phyloP scores from a whole-genome alignment of 1,284 basidiomycete species.

The Apiotrichum domesticum region DNA sequence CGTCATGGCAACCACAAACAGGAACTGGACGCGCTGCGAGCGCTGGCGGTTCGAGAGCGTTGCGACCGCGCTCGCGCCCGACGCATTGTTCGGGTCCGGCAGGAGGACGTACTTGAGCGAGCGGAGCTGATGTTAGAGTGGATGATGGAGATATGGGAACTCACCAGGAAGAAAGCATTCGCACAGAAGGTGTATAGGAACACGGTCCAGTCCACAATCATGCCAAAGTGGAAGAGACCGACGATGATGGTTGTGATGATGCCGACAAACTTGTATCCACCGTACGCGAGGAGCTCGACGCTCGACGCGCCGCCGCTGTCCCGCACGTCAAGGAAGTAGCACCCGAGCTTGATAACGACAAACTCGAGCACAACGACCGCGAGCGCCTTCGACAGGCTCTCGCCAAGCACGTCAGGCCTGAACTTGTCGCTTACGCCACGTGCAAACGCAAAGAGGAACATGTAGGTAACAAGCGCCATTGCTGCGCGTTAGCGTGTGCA shows the following conservation, averaged over 20 bases:
- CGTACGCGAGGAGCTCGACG: constrained; percentile 61
- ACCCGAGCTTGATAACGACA: constrained; percentile 78
- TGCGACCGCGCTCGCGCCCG: constrained; percentile 39
- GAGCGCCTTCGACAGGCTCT: constrained; percentile 75
- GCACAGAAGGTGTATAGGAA: constrained; percentile 82
- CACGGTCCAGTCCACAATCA: constrained; percentile 61
- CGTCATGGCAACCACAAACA: constrained; percentile 64
- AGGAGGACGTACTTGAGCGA: constrained; percentile 86
- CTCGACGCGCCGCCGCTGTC: constrained; percentile 62
- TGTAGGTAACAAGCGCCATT: constrained; percentile 95
- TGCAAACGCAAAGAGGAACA: constrained; percentile 77
- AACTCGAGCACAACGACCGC: constrained; percentile 80
- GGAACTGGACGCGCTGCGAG: constrained; percentile 71
- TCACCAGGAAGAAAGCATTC: constrained; percentile 88
- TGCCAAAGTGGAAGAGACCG: constrained; percentile 51
- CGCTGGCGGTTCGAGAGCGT: constrained; percentile 75
- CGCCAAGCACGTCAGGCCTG: constrained; percentile 82
- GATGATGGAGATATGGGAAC: constrained; percentile 33
- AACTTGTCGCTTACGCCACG: constrained; percentile 78
- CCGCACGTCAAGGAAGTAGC: constrained; percentile 81
- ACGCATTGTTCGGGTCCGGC: constrained; percentile 54
- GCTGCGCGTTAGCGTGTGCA: constrained; percentile 49
- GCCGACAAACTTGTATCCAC: constrained; percentile 96
- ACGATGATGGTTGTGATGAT: constrained; percentile 46
- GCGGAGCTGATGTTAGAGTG: constrained; percentile 52